Conservation (phyloP, 1,139 yeast genomes). For the Williopsis jadinii region DNA sequence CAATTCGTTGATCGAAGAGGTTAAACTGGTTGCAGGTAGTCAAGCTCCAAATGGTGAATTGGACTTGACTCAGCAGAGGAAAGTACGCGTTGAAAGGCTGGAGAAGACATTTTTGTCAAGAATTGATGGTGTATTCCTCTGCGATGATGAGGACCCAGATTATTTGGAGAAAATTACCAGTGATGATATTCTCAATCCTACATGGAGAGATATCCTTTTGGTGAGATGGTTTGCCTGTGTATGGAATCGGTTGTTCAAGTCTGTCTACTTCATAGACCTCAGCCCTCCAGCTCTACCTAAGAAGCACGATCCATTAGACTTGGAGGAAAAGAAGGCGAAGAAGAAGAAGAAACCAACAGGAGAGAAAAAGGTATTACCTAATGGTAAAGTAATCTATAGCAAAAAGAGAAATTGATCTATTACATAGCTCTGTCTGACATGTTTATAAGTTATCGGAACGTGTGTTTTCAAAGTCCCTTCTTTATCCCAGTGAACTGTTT, state of each 20-base stretch:
- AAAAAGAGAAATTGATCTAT: conserved; percentile 11
- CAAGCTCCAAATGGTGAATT: conserved; percentile 20
- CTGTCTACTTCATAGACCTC: conserved; percentile 13
- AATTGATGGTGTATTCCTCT: conserved; percentile 63
- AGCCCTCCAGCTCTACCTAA: conserved; percentile 4
- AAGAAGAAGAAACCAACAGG: conserved; percentile 35
- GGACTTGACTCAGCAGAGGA: conserved; percentile 24
- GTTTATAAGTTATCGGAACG: too few relatives aligned
- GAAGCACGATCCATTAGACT: conserved; percentile 3
- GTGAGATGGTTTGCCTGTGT: conserved; percentile 37
- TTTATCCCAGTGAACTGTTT: too few relatives aligned
- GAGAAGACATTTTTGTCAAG: conserved; percentile 61
- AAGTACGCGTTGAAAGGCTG: conserved; percentile 31
- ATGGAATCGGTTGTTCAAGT: conserved; percentile 42
- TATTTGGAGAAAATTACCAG: conserved; percentile 20
- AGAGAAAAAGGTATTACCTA: conserved; percentile 45
- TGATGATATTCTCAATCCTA: conserved; percentile 31
- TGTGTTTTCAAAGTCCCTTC: too few relatives aligned
- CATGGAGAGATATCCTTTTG: conserved; percentile 50
- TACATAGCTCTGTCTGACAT: neutral
- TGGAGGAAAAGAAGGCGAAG: conserved; percentile 23
- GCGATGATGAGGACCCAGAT: conserved; percentile 41
- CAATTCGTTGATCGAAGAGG: conserved; percentile 39
- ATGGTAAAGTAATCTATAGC: conserved; percentile 49
- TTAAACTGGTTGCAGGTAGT: conserved; percentile 29